phyloP scores from a whole-genome alignment of 148 eudicot genomes.

The Fagopyrum tataricum region DNA sequence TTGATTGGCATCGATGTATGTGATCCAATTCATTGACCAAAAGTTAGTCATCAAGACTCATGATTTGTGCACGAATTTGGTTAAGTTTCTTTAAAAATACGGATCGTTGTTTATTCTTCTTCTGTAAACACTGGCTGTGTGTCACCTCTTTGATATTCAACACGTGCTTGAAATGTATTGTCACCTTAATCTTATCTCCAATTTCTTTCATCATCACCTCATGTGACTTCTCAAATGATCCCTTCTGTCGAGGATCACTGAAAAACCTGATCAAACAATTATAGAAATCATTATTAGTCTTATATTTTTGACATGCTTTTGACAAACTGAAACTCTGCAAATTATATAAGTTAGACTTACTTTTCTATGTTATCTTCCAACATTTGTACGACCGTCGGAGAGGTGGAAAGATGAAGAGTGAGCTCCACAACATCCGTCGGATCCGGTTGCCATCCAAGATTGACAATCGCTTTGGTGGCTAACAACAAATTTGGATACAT shows the following conservation, averaged over 20 bases:
- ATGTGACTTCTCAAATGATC: not conserved
- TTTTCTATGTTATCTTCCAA: not conserved
- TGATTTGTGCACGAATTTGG: not conserved
- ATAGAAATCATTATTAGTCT: no score
- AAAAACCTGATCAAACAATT: not conserved
- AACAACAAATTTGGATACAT: not conserved
- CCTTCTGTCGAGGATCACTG: not conserved
- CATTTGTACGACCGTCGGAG: not conserved
- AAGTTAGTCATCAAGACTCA: no score
- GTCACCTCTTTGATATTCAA: not conserved
- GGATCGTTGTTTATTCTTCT: conserved; percentile 1
- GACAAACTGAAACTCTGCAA: no score
- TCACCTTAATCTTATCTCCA: not conserved
- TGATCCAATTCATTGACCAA: no score
- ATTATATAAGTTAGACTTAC: not conserved
- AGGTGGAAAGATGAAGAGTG: not conserved
- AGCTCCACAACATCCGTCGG: not conserved
- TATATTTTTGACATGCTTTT: no score
- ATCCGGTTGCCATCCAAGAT: not conserved
- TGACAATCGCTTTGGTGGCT: not conserved
- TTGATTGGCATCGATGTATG: no score
- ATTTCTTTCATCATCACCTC: not conserved
- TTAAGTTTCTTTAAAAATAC: not conserved
- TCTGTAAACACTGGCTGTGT: not conserved
- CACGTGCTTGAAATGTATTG: not conserved